Percentiles rank a stretch among this genome's conserved stretches.
Conservation (phyloP, 495 filamentous ascomycete genomes). For the Daldinia loculata region DNA sequence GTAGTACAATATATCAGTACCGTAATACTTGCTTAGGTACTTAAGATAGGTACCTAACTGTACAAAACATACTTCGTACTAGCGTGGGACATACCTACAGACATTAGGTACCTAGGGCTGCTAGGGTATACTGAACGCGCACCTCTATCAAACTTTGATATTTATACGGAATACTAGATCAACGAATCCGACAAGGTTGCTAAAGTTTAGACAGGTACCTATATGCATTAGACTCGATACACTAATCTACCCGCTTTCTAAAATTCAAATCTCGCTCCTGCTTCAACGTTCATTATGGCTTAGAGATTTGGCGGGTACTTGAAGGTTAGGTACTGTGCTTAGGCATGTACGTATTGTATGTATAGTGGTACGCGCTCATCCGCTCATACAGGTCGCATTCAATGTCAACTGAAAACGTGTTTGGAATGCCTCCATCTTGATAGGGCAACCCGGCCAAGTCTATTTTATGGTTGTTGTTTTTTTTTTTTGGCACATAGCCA, state of each 20-base stretch:
- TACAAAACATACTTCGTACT: background rate
- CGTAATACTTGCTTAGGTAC: background rate
- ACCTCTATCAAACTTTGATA: conserved; percentile 22
- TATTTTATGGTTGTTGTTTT: background rate
- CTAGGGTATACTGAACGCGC: conserved; percentile 25
- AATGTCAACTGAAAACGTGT: conserved; percentile 44
- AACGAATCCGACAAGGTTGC: conserved; percentile 2
- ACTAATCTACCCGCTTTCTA: background rate
- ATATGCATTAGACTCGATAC: background rate
- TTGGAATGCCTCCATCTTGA: conserved; percentile 32
- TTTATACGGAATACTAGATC: conserved; percentile 7
- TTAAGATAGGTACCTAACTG: background rate
- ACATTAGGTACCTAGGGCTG: conserved; percentile 22
- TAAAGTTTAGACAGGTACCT: background rate
- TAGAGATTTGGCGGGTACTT: background rate
- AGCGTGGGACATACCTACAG: background rate
- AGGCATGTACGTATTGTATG: background rate
- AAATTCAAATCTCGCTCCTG: background rate
- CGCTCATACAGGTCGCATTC: conserved; percentile 29
- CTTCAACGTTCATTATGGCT: background rate
- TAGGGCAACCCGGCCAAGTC: conserved; percentile 36
- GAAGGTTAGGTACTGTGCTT: background rate
- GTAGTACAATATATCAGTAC: background rate
- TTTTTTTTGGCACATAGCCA: background rate
- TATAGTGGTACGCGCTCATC: background rate